phyloP scores from a whole-genome alignment of 345 rosid genomes.

The Brassica nigra region DNA sequence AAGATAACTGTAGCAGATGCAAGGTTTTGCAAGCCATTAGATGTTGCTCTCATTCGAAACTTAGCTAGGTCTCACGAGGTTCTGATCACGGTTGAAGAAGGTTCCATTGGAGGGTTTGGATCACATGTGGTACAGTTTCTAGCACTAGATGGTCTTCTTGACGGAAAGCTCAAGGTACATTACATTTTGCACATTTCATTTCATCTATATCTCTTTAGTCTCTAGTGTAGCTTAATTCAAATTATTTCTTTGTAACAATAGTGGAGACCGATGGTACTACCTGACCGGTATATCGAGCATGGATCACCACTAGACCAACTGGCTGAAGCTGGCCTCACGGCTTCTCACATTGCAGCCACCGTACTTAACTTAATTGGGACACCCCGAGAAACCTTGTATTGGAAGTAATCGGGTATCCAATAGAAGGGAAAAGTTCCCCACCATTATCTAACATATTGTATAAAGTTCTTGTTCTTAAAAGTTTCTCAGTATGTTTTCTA shows the following conservation, averaged over 20 bases:
- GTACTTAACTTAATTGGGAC: conserved; percentile 65
- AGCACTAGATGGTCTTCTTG: conserved; percentile 68
- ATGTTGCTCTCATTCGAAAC: conserved; percentile 58
- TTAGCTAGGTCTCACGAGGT: conserved; percentile 75
- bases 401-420: not conserved
- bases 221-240: not conserved
- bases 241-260: conserved; percentile 35
- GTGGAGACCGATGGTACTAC: conserved; percentile 92
- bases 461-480: not conserved
- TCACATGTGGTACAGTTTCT: conserved; percentile 83
- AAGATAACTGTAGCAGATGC: conserved; percentile 79
- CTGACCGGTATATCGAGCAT: conserved; percentile 77
- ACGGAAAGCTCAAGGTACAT: conserved; percentile 63
- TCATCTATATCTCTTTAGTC: not conserved
- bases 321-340: conserved; percentile 75
- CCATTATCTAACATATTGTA: not conserved
- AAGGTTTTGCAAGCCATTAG: conserved; percentile 91
- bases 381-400: conserved; percentile 55
- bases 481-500: not conserved
- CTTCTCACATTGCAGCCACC: conserved; percentile 90
- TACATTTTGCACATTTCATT: not conserved
- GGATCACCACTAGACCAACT: conserved; percentile 80
- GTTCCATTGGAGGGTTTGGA: conserved; percentile 84
- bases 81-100: conserved; percentile 82
- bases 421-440: not conserved